Base-by-base conservation (phyloP, 495 filamentous ascomycete species). In the Platismatia glauca region DNA sequence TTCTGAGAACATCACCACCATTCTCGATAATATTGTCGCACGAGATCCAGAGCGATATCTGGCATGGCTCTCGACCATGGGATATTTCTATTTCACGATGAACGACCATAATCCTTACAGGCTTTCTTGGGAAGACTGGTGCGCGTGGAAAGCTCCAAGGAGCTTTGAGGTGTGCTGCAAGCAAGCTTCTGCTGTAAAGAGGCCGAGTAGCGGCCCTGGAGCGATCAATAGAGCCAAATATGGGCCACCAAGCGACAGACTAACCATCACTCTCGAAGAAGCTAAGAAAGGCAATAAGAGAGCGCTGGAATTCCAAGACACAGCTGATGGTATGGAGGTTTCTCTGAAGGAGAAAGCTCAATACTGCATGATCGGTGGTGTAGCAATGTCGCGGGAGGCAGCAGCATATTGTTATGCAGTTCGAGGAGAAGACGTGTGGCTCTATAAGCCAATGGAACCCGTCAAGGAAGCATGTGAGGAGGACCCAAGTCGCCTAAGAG, bases 61-160 rank as follows among this genome's bases (percentile, higher is more conserved):
- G 16, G 50, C 50, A 33, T 53, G 50, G 50, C 29, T 53, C 4
- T 31, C 50, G 27, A 53, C 50, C 50, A 53, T 53, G 50, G 50
- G 50, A 29, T 53, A 53, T 33, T 34, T 33, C 16, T 53, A 20
- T 29, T 53, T 53, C 50, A 53, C 27, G 27, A 20, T 20, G 27
- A 20, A 33, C 1, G 50, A 18, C 11, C 50, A 53, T 20, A 53
- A 53, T 33, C 50, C 50, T n/a, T 31, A 31, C 50, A 7, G 4
- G 18, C 12, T 53, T 33, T n/a, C 27, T 53, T 53, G 50, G 50
- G 50, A 53, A 53, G 50, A 53, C 6, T 53, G 50, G 50, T 53
- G 50, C 50, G 11, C 15, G 0, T 53, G 50, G 50, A 53, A 18
- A 33, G 50, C 50, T 53, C 50, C 50, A 7, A 31, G 15, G 3